phyloP scores from a whole-genome alignment of 2,329 filamentous ascomycete species.

The Diplocarpon rosae region DNA sequence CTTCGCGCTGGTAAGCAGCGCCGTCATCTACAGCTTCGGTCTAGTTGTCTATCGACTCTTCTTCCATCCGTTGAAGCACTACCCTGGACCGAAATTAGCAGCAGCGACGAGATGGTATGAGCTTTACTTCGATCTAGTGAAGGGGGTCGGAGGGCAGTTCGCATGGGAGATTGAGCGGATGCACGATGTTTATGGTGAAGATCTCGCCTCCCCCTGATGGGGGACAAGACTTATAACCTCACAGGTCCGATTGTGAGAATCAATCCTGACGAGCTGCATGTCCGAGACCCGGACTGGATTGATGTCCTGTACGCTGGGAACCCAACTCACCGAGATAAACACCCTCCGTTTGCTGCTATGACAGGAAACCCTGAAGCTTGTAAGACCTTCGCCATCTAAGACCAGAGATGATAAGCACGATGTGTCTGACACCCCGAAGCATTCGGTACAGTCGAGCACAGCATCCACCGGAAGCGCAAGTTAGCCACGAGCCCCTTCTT shows the following conservation, averaged over 20 bases:
- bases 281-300: conserved; percentile 22
- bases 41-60: conserved; percentile 6
- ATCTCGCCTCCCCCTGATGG: conserved; percentile 1
- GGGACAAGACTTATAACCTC: not conserved
- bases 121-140: conserved; percentile 18
- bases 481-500: conserved; percentile 14
- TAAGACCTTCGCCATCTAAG: not conserved
- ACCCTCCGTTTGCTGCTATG: conserved; percentile 5
- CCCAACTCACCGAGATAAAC: conserved; percentile 12
- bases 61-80: conserved; percentile 9
- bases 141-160: conserved; percentile 11
- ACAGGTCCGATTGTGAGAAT: conserved; percentile 21
- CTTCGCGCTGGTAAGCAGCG: not conserved
- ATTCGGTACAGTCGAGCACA: conserved; percentile 13
- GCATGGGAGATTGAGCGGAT: conserved; percentile 11
- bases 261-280: conserved; percentile 24
- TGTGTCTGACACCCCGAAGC: not conserved
- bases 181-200: conserved; percentile 12
- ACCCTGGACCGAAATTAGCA: conserved; percentile 26
- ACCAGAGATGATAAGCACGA: not conserved
- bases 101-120: conserved; percentile 22
- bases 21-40: not conserved
- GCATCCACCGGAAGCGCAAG: conserved; percentile 12
- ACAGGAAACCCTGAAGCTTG: conserved; percentile 8
- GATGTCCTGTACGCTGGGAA: conserved; percentile 17